A percentile compares a stretch with the other conserved stretches of the same genome.
Evolutionary conservation across 192 early-diverging fungal species (phyloP).

Genomic region (Coemansia sp.): DNA sequence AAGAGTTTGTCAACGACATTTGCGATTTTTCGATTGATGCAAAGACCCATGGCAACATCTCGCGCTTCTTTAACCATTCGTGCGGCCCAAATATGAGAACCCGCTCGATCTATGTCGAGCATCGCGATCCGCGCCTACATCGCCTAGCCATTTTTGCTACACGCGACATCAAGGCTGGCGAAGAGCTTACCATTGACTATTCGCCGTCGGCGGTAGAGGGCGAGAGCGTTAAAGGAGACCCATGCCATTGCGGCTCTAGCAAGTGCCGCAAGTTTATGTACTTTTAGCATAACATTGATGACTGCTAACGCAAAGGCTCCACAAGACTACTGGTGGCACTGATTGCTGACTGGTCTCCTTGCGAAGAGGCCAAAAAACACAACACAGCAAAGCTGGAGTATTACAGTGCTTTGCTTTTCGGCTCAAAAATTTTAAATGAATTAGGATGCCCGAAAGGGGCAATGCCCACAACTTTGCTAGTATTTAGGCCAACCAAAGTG

Average conservation of each 20-base stretch:
- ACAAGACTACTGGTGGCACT: too few relatives aligned
- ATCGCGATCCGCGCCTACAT: slow-evolving; percentile 77
- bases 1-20: slow-evolving; percentile 78
- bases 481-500: too few relatives aligned
- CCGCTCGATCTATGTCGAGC: slow-evolving; percentile 58
- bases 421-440: too few relatives aligned
- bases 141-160: slow-evolving; percentile 92
- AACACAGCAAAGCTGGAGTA: too few relatives aligned
- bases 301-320: too few relatives aligned
- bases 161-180: slow-evolving; percentile 66
- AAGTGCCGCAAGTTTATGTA: slow-evolving; percentile 26
- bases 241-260: slow-evolving; percentile 25
- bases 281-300: background rate
- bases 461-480: too few relatives aligned
- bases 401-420: too few relatives aligned
- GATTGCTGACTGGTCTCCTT: too few relatives aligned
- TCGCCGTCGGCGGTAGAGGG: slow-evolving; percentile 58
- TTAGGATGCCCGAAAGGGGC: too few relatives aligned
- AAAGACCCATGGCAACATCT: slow-evolving; percentile 83
- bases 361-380: too few relatives aligned
- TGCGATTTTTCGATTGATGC: slow-evolving; percentile 96
- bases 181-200: slow-evolving; percentile 97
- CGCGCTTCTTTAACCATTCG: slow-evolving; percentile 97
- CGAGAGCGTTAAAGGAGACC: slow-evolving; percentile 5
- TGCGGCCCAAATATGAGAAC: slow-evolving; percentile 84